These are phyloP conservation scores for Xylariaceae sp. DNA, from an alignment of 2,329 filamentous ascomycete species.

Conservation along the genomic window DNA sequence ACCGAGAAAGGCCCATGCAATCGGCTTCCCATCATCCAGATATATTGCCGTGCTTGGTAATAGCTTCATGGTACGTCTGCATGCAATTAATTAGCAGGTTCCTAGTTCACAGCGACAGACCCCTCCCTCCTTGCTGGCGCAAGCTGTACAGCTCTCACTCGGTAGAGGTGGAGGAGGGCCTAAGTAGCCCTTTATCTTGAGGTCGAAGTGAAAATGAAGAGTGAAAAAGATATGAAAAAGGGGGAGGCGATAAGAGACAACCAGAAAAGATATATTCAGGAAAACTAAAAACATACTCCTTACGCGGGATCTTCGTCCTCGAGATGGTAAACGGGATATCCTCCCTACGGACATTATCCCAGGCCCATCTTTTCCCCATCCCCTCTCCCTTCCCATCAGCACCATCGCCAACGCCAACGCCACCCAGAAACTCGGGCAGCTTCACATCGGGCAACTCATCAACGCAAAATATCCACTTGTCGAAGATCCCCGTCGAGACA, in stretches of 20 bases:
- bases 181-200: too few relatives aligned
- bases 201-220: neutral
- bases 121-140: too few relatives aligned
- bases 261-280: too few relatives aligned
- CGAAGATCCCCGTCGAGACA: slow-evolving; percentile 45
- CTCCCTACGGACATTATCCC: slow-evolving; percentile 57
- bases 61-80: slow-evolving; percentile 25
- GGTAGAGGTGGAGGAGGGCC: too few relatives aligned
- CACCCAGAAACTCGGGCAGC: slow-evolving; percentile 22
- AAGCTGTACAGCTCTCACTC: too few relatives aligned
- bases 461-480: slow-evolving; percentile 65
- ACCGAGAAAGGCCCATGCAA: slow-evolving; percentile 71
- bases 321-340: slow-evolving; percentile 64
- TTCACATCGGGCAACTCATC: slow-evolving; percentile 50
- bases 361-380: slow-evolving; percentile 41
- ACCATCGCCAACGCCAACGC: too few relatives aligned
- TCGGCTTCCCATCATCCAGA: slow-evolving; percentile 52
- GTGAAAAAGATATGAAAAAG: neutral
- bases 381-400: too few relatives aligned
- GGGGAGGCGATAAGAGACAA: neutral
- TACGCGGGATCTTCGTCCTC: slow-evolving; percentile 63
- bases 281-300: slow-evolving; percentile 55
- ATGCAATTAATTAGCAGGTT: neutral
- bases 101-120: too few relatives aligned
- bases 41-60: slow-evolving; percentile 57